A percentile compares a stretch with the other conserved stretches of the same genome.
Evolutionary conservation across 78 protist genomes (phyloP).

Genomic region (Cavenderia fasciculata): DNA sequence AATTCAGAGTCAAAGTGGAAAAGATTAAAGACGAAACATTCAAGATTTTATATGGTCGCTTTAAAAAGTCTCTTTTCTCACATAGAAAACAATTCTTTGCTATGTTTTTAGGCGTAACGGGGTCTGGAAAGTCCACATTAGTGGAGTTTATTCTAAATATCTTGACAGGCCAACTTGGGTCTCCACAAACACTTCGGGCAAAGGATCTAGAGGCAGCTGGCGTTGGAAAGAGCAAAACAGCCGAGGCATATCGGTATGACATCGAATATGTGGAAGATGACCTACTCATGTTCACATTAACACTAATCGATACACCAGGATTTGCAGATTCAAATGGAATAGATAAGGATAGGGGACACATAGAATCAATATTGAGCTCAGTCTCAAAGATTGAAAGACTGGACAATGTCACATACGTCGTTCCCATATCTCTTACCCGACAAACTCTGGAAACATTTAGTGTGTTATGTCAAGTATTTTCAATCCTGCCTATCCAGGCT

Average conservation of each 20-base stretch:
- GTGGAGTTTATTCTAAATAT: neutral
- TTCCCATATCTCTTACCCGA: neutral
- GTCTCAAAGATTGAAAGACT: slow-evolving; percentile 14
- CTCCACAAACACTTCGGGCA: neutral
- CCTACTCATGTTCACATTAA: neutral
- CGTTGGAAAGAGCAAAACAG: neutral
- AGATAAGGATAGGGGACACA: neutral
- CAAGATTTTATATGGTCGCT: too few species aligned
- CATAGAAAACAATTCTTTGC: too few species aligned
- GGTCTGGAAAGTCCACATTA: slow-evolving; percentile 1
- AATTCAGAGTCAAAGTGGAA: too few species aligned
- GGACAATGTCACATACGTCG: slow-evolving; percentile 7
- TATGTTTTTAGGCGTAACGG: too few species aligned
- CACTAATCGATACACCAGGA: slow-evolving; percentile 24
- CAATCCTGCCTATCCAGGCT: neutral
- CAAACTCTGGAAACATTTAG: slow-evolving; percentile 18
- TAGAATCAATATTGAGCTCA: neutral
- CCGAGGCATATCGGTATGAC: neutral
- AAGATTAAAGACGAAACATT: too few species aligned
- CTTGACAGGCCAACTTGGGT: slow-evolving; percentile 4
- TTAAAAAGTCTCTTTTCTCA: too few species aligned
- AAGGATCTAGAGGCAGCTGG: neutral
- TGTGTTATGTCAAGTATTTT: slow-evolving; percentile 14
- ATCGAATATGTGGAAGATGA: neutral
- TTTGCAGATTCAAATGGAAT: neutral